Percentiles rank a stretch among this genome's conserved stretches.
These are phyloP conservation scores for Copromyces sp. DNA, from an alignment of 495 filamentous ascomycete genomes.

Conservation along the genomic window DNA sequence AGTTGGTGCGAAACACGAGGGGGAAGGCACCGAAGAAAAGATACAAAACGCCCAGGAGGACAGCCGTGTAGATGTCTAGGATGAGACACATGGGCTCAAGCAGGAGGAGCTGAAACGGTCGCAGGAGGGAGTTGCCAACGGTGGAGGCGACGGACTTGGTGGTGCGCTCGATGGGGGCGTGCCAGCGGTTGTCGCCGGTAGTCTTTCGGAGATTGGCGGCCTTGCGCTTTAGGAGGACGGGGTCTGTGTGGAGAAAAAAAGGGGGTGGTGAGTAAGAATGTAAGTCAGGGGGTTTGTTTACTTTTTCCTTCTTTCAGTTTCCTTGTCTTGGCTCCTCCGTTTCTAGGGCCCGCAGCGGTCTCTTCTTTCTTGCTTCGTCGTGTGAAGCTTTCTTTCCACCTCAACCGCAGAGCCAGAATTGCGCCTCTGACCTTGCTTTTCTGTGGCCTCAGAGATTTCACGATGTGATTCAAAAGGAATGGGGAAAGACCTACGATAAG, in stretches of 20 bases:
- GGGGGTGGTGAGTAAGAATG: neutral
- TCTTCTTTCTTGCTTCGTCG: neutral
- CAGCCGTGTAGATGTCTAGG: conserved; percentile 75
- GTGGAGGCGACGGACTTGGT: conserved; percentile 61
- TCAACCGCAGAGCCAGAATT: neutral
- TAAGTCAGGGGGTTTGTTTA: neutral
- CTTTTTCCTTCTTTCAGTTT: neutral
- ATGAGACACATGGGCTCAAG: conserved; percentile 81
- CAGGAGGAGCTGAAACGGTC: conserved; percentile 73
- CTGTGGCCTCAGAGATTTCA: neutral
- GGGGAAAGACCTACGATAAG: conserved; percentile 51
- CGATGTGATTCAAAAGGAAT: neutral
- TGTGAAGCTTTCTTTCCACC: too few relatives aligned
- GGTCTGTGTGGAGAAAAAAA: conserved; percentile 20
- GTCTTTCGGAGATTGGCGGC: conserved; percentile 60
- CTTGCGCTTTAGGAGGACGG: conserved; percentile 64
- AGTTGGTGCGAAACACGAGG: conserved; percentile 65
- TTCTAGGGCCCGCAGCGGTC: neutral
- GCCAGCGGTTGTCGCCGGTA: conserved; percentile 66
- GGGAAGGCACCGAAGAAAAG: conserved; percentile 94
- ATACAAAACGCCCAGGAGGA: conserved; percentile 82
- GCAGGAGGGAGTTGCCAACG: conserved; percentile 57
- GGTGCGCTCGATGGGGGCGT: conserved; percentile 72
- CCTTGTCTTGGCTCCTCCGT: neutral
- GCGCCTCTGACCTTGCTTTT: neutral